Conservation (phyloP, 2,329 filamentous ascomycete species). For the Spiromastix sp. region DNA sequence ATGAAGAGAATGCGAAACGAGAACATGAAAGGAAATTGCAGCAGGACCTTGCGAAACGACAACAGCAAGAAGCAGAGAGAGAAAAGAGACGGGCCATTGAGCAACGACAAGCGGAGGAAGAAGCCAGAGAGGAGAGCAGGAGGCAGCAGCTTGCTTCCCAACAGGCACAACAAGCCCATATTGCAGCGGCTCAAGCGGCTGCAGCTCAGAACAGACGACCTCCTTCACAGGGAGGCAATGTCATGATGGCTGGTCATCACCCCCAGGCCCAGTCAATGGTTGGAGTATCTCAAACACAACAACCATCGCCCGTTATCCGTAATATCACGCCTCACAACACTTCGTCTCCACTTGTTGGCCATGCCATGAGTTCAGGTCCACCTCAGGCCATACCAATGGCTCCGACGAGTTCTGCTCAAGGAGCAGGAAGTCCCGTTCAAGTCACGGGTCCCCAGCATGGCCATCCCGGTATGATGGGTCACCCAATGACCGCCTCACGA, state of each 20-base stretch:
- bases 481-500: constrained; percentile 34
- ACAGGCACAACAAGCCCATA: constrained; percentile 37
- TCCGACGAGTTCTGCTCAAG: constrained; percentile 34
- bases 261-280: constrained; percentile 26
- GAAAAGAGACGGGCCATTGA: constrained; percentile 37
- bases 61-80: constrained; percentile 38
- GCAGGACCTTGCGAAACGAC: constrained; percentile 39
- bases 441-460: constrained; percentile 37
- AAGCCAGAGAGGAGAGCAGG: constrained; percentile 29
- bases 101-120: constrained; percentile 35
- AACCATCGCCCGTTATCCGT: constrained; percentile 38
- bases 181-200: constrained; percentile 29
- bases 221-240: constrained; percentile 34
- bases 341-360: constrained; percentile 35
- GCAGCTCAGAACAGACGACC: constrained; percentile 42
- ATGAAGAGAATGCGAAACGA: constrained; percentile 55
- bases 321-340: constrained; percentile 36
- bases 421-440: constrained; percentile 35
- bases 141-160: constrained; percentile 33
- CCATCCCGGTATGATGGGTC: constrained; percentile 35
- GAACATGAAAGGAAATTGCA: constrained; percentile 39
- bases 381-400: constrained; percentile 32
- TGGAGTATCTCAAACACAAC: constrained; percentile 28
- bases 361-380: constrained; percentile 27
- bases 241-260: constrained; percentile 18